Evolutionary conservation across 148 eudicot species (phyloP).

Genomic region (Spergularia bocconei): DNA sequence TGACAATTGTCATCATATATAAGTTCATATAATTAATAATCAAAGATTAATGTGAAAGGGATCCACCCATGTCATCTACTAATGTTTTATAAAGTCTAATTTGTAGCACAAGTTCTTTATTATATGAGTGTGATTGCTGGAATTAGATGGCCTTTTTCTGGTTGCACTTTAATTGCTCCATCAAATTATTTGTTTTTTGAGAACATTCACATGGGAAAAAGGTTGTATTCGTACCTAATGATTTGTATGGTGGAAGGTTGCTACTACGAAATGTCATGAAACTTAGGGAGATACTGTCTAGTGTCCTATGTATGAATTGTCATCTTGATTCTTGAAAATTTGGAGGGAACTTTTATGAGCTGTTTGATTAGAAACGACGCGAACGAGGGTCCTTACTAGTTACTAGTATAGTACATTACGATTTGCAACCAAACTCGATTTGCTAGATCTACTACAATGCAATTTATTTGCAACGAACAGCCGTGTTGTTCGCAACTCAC

Average conservation of each 20-base stretch:
- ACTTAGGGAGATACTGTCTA: neutral
- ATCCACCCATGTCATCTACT: constrained; percentile 12
- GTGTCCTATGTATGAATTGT: neutral
- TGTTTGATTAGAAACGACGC: constrained; percentile 5
- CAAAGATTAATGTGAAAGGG: constrained; percentile 15
- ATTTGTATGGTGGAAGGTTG: neutral
- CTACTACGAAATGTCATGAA: too few relatives aligned
- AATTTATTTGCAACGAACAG: too few relatives aligned
- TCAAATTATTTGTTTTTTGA: neutral
- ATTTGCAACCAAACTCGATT: too few relatives aligned
- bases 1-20: constrained; percentile 12
- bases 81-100: neutral
- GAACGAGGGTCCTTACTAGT: neutral
- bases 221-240: constrained; percentile 15
- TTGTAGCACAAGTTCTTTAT: neutral
- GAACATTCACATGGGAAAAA: constrained; percentile 17
- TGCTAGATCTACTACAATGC: too few relatives aligned
- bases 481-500: too few relatives aligned
- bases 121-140: constrained; percentile 22
- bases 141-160: constrained; percentile 4
- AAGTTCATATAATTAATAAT: neutral
- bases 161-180: constrained; percentile 8
- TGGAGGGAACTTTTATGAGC: constrained; percentile 5
- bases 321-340: neutral
- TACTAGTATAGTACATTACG: neutral